phyloP scores from a whole-genome alignment of 192 early-diverging fungal genomes.

The Entophlyctis helioformis region DNA sequence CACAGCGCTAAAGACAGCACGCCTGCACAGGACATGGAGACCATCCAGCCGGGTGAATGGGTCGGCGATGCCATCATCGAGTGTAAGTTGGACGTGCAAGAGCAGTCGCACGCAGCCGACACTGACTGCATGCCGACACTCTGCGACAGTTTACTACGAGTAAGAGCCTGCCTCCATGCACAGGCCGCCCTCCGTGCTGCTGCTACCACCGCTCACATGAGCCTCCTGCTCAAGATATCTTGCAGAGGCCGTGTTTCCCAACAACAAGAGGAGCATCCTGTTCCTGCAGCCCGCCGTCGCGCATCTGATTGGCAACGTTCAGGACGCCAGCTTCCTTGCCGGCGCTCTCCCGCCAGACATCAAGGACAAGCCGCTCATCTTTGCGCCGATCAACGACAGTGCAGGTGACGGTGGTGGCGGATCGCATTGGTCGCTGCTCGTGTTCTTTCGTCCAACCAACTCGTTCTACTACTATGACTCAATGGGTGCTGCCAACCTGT shows the following conservation, averaged over 20 bases:
- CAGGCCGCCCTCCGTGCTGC: neutral
- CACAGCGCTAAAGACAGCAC: too few species aligned
- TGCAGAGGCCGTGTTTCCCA: neutral
- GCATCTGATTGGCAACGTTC: neutral
- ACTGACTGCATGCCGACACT: too few species aligned
- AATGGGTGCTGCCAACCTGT: neutral
- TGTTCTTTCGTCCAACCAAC: conserved; percentile 3
- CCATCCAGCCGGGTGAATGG: neutral
- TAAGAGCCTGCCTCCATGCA: neutral
- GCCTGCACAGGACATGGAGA: neutral
- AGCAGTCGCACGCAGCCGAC: too few species aligned
- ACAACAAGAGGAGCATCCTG: neutral
- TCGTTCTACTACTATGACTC: conserved; percentile 4
- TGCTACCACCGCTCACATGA: neutral
- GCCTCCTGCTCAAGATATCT: neutral
- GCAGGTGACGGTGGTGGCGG: conserved; percentile 2
- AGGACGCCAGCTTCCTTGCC: neutral
- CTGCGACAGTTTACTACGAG: too few species aligned
- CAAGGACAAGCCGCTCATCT: neutral
- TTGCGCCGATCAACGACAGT: conserved; percentile 10
- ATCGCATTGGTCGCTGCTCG: conserved; percentile 11
- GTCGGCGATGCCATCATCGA: neutral
- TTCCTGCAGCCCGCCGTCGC: neutral
- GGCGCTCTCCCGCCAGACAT: neutral
- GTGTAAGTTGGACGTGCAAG: neutral